These are phyloP conservation scores for Lachnellula hyalina DNA, from an alignment of 2,329 filamentous ascomycete genomes.

Conservation along the genomic window DNA sequence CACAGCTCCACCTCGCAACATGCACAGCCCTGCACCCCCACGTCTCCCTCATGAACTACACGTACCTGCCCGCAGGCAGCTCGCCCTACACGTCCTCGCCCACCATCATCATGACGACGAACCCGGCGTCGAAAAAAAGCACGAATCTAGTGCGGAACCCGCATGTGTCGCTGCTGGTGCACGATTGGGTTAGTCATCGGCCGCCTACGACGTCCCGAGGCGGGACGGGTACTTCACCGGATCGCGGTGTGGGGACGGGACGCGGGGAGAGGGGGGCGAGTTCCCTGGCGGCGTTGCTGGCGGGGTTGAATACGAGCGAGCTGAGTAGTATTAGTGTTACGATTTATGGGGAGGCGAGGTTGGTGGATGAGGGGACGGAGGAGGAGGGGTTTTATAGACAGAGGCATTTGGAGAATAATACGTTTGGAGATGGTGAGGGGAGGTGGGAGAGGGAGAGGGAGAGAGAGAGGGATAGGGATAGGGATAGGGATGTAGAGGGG, in stretches of 20 bases:
- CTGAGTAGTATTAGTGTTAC: slow-evolving; percentile 87
- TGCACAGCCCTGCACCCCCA: slow-evolving; percentile 79
- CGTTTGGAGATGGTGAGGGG: slow-evolving; percentile 61
- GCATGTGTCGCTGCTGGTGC: slow-evolving; percentile 87
- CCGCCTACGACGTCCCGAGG: slow-evolving; percentile 71
- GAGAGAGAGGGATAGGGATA: slow-evolving; percentile 24
- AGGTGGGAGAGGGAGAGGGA: slow-evolving; percentile 24
- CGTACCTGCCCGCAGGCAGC: slow-evolving; percentile 67
- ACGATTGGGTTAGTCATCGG: slow-evolving; percentile 95
- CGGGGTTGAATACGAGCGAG: slow-evolving; percentile 86
- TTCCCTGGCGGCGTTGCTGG: slow-evolving; percentile 73
- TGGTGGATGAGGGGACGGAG: slow-evolving; percentile 67
- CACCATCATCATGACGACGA: slow-evolving; percentile 94
- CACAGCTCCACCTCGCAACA: slow-evolving; percentile 91
- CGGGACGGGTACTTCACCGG: too few relatives aligned
- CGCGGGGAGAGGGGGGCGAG: too few relatives aligned
- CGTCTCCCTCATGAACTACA: slow-evolving; percentile 98
- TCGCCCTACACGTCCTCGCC: slow-evolving; percentile 64
- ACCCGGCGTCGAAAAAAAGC: slow-evolving; percentile 71
- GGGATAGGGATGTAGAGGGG: slow-evolving; percentile 28
- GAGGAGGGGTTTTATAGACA: slow-evolving; percentile 82
- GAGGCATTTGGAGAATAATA: slow-evolving; percentile 87
- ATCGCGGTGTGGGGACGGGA: too few relatives aligned
- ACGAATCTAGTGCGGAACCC: slow-evolving; percentile 79
- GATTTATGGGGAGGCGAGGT: slow-evolving; percentile 79